Evolutionary conservation across 495 filamentous ascomycete species (phyloP), one percentile per base, ranked within the genome.

Genomic region (Sabuloglossum arenarium): DNA sequence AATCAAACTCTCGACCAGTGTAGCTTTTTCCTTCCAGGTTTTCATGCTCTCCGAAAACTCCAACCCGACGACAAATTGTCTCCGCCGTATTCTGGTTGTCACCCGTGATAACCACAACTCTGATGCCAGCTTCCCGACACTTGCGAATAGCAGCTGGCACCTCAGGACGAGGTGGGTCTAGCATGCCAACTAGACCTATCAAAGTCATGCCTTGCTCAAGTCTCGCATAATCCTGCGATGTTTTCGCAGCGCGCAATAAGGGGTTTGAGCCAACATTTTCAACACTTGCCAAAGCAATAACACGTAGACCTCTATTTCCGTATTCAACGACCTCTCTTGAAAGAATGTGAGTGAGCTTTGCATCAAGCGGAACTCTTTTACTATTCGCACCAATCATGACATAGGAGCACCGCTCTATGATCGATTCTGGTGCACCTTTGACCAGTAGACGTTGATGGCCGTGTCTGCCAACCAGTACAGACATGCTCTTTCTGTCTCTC

Each of bases 401-500:
- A 61, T 86, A 75, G 39, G 86, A 81, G 71, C 93, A 99, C 43
- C 93, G 85, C 49, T 94, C 91, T 52, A 97, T 75, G 59, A 97
- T 79, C 8, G 86, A 84, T 68, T 99, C 93, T 11, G 93, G 93
- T 12, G 93, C 93, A 59, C 93, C 93, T 69, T 99, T 99, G 58
- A 97, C 91, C 25, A 99, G 78, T 14, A 99, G 81, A 64, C 82
- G 84, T 66, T 90, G 76, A 32, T 79, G 66, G 43, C 72, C 73
- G 49, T 73, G 78, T 46, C 76, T 70, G 54, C 82, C 80, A 50
- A 91, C 84, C 19, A 96, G 77, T 29, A 97, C 93, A 27, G 93
- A 99, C 93, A 99, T 99, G 65, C 93, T 97, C 76, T 99, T 99
- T 23, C 93, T 78, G 67, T 97, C 93, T 63, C 93, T 81, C 5